Evolutionary conservation across 78 protist genomes (phyloP), one percentile per base, ranked within the genome.

Genomic region (Isochrysis galbana): DNA sequence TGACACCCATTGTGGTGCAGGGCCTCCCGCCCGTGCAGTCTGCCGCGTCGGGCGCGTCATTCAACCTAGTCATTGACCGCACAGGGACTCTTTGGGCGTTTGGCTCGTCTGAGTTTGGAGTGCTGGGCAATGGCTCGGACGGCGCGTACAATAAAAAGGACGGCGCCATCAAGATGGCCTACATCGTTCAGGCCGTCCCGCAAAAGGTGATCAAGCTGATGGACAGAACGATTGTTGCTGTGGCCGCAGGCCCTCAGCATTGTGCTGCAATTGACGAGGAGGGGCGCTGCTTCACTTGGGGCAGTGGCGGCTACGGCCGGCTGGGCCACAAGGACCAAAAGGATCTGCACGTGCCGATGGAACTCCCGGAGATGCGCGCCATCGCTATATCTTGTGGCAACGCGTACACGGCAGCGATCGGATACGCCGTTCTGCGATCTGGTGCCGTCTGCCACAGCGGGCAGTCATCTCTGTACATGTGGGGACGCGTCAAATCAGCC

Each of bases 51-150:
- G 80, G 80, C 80, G 41, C 10, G 29, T 5, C 2, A 34, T n/a
- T 32, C 80, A 70, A 70, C 41, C 41, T 70, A 41, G 80, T 19
- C 41, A n/a, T 26, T 3, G 80, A 70, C 80, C 11, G 41, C 80
- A 41, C 29, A 22, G 80, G 80, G 17, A 19, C 2, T 41, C 29
- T 34, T 17, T 70, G 80, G 80, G 34, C 80, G 80, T 70, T 4
- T 14, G 80, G 80, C 41, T 70, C 29, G 80, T n/a, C 41, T 41
- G 80, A 70, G 80, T 70, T 17, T 19, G 80, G 80, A 1, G 80
- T 70, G 80, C 80, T 70, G 29, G 80, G 80, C 41, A 26, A 70
- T 41, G 80, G 80, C 39, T 34, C 80, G 29, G 80, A 70, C 80
- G 80, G 80, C 39, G 39, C 29, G 80, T 34, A 34, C 41, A 70